Conservation (phyloP, 2,329 filamentous ascomycete genomes). For the Ceratocystis diversiconidia region DNA sequence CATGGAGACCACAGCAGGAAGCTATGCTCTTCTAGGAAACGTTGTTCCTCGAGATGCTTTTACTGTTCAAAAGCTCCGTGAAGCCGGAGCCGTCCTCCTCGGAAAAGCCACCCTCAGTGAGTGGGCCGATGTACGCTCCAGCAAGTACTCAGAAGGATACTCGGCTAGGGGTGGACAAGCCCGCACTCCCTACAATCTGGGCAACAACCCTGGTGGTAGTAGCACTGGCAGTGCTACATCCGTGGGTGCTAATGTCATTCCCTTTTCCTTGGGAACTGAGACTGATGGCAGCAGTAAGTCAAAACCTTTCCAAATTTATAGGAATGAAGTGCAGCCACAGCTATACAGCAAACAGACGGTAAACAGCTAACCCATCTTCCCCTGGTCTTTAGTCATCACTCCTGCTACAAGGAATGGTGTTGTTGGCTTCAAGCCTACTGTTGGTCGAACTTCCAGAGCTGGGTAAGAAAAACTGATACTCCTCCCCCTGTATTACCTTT, state of each 20-base stretch:
- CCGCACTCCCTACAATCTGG: conserved; percentile 53
- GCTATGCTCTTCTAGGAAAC: conserved; percentile 50
- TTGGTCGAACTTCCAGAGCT: conserved; percentile 53
- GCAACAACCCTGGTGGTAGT: conserved; percentile 52
- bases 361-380: not conserved
- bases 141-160: conserved; percentile 54
- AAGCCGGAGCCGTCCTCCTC: conserved; percentile 53
- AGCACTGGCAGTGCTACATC: conserved; percentile 52
- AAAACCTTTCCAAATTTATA: not conserved
- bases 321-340: not conserved
- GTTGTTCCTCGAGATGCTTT: conserved; percentile 53
- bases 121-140: conserved; percentile 59
- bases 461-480: conserved; percentile 21
- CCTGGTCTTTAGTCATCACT: conserved; percentile 40
- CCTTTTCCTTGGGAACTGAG: conserved; percentile 58
- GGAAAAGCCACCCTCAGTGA: conserved; percentile 59
- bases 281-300: conserved; percentile 48
- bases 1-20: conserved; percentile 62
- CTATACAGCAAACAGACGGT: not conserved
- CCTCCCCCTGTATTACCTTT: not conserved
- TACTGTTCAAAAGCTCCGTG: conserved; percentile 46
- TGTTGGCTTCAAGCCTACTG: conserved; percentile 63
- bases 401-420: conserved; percentile 55
- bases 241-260: conserved; percentile 47
- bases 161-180: conserved; percentile 49